Evolutionary conservation across 352 stramenopile species (phyloP).

Genomic region (Globisporangium canariense): DNA sequence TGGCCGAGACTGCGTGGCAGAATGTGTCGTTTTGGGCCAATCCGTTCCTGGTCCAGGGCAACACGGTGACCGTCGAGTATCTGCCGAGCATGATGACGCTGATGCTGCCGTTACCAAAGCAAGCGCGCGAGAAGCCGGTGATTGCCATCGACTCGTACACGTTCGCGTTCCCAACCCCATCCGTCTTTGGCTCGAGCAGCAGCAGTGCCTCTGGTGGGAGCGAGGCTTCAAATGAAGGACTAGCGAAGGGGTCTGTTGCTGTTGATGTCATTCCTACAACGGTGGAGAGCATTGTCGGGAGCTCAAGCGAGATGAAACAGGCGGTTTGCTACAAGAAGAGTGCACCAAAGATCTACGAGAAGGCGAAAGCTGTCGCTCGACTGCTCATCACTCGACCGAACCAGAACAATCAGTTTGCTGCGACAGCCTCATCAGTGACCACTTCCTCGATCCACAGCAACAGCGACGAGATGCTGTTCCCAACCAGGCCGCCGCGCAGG

Average conservation of each 20-base stretch:
- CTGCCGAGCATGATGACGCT: slow-evolving; percentile 46
- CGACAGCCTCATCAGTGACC: too few relatives aligned
- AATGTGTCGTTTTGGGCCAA: slow-evolving; percentile 33
- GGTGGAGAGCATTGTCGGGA: slow-evolving; percentile 45
- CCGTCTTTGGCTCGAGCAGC: not conserved
- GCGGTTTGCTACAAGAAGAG: slow-evolving; percentile 54
- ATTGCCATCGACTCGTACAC: slow-evolving; percentile 42
- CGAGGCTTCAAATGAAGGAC: not conserved
- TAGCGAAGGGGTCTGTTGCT: too few relatives aligned
- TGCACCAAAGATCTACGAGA: slow-evolving; percentile 51
- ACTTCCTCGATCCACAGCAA: not conserved
- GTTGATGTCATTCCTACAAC: not conserved
- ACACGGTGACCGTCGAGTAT: slow-evolving; percentile 44
- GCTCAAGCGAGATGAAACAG: slow-evolving; percentile 47
- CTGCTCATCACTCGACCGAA: slow-evolving; percentile 38
- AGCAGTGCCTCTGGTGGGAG: not conserved
- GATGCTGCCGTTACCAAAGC: slow-evolving; percentile 28
- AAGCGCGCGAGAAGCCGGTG: slow-evolving; percentile 21
- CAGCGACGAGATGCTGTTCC: not conserved
- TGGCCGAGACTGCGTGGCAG: slow-evolving; percentile 1
- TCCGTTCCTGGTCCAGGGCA: slow-evolving; percentile 38
- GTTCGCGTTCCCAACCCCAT: slow-evolving; percentile 18
- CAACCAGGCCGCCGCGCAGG: not conserved
- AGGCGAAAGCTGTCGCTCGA: slow-evolving; percentile 42
- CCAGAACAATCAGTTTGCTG: not conserved